phyloP scores from a whole-genome alignment of 805 yeast genomes.

The Tetrapisispora nanseiensis region DNA sequence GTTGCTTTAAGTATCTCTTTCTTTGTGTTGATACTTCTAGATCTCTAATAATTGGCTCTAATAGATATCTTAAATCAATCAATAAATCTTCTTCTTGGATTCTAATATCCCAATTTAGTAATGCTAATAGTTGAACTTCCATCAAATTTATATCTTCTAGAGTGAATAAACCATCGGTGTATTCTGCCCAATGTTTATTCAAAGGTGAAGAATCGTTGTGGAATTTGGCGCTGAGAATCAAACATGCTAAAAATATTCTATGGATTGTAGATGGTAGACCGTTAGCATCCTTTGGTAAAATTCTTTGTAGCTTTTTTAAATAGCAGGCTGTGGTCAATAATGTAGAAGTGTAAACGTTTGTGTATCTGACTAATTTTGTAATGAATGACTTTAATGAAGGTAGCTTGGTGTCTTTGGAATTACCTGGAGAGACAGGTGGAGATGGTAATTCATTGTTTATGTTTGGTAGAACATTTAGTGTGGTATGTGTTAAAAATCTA shows the following conservation, averaged over 20 bases:
- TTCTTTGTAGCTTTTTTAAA: conserved; percentile 48
- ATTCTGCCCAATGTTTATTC: conserved; percentile 70
- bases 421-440: conserved; percentile 28
- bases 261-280: conserved; percentile 76
- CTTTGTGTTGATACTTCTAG: conserved; percentile 25
- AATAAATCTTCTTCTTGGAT: conserved; percentile 61
- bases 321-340: conserved; percentile 63
- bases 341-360: conserved; percentile 75
- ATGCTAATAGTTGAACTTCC: conserved; percentile 65
- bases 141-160: conserved; percentile 63
- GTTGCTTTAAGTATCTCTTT: conserved; percentile 9
- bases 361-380: conserved; percentile 58
- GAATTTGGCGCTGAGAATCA: conserved; percentile 62
- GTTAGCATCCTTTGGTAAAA: conserved; percentile 60
- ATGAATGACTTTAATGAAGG: conserved; percentile 72
- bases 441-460: conserved; percentile 23
- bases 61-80: conserved; percentile 57
- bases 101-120: conserved; percentile 63
- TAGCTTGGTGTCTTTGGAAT: conserved; percentile 12
- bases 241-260: conserved; percentile 63
- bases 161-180: conserved; percentile 64
- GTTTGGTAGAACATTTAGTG: conserved; percentile 58
- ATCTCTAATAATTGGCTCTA: conserved; percentile 58
- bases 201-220: conserved; percentile 74
- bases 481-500: conserved; percentile 53